phyloP scores from a whole-genome alignment of 345 rosid genomes.

The Rhizophora apiculata region DNA sequence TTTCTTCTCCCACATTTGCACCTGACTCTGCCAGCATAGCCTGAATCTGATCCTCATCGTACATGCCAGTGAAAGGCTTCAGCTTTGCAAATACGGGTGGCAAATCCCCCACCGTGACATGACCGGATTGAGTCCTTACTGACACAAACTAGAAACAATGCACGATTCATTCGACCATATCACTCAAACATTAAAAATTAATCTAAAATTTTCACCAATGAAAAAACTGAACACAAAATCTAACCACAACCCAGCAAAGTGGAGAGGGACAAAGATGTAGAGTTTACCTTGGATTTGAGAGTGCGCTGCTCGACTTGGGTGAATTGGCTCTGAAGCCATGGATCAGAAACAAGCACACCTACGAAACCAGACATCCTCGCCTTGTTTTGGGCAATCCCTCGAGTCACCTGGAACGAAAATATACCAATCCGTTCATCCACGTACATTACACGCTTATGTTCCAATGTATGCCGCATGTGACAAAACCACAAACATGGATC shows the following conservation, averaged over 20 bases:
- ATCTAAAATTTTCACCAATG: neutral
- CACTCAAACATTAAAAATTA: too few relatives aligned
- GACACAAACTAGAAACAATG: conserved; percentile 52
- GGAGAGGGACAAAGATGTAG: neutral
- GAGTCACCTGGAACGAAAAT: neutral
- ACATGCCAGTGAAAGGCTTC: conserved; percentile 61
- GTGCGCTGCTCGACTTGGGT: conserved; percentile 98
- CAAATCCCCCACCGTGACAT: conserved; percentile 61
- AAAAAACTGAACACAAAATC: neutral
- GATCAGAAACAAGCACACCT: conserved; percentile 93
- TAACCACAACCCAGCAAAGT: neutral
- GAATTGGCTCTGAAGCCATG: conserved; percentile 96
- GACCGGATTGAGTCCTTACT: conserved; percentile 49
- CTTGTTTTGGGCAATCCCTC: neutral
- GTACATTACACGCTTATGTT: too few relatives aligned
- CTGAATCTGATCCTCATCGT: conserved; percentile 65
- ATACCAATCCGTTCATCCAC: neutral
- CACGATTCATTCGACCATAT: too few relatives aligned
- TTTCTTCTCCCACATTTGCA: conserved; percentile 47
- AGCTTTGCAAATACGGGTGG: conserved; percentile 61
- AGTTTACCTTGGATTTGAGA: conserved; percentile 79
- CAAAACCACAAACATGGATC: neutral
- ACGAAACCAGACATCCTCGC: conserved; percentile 71
- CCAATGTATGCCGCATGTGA: neutral
- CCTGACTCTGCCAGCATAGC: conserved; percentile 49